Evolutionary conservation across 176 grass and related monocot species (phyloP).

Genomic region (Triticum turgidum): DNA sequence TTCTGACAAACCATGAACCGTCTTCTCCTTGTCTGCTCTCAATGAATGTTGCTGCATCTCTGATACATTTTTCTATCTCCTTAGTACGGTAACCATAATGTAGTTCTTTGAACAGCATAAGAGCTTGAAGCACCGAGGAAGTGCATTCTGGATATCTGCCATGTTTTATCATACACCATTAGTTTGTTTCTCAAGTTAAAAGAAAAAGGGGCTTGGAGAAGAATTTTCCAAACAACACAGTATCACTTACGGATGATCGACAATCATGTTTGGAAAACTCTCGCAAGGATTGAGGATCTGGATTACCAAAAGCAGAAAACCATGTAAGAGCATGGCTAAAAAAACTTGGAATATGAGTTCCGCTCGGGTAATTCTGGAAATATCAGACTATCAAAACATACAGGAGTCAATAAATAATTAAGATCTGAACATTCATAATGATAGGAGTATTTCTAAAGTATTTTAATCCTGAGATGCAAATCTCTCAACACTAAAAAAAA

Average conservation of each 20-base stretch:
- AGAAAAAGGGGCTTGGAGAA: background rate
- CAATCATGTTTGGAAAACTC: constrained; percentile 26
- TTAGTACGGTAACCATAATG: constrained; percentile 31
- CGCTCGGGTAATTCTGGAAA: background rate
- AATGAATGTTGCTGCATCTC: constrained; percentile 26
- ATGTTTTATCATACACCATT: background rate
- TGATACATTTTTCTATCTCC: constrained; percentile 45
- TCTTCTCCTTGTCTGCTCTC: constrained; percentile 40
- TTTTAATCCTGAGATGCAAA: background rate
- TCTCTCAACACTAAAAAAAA: background rate
- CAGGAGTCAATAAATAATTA: background rate
- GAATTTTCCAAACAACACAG: background rate
- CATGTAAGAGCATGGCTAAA: background rate
- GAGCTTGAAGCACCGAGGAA: constrained; percentile 46
- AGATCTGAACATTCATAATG: background rate
- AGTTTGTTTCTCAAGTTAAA: background rate
- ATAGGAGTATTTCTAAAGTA: background rate
- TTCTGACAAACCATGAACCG: constrained; percentile 45
- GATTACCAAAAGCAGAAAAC: background rate
- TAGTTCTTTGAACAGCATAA: constrained; percentile 40
- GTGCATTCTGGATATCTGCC: constrained; percentile 50
- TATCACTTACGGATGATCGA: constrained; percentile 39
- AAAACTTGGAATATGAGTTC: background rate
- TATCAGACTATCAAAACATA: background rate
- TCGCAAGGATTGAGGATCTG: constrained; percentile 37